Evolutionary conservation across 805 yeast species (phyloP).

Genomic region (Candida odintsovae): DNA sequence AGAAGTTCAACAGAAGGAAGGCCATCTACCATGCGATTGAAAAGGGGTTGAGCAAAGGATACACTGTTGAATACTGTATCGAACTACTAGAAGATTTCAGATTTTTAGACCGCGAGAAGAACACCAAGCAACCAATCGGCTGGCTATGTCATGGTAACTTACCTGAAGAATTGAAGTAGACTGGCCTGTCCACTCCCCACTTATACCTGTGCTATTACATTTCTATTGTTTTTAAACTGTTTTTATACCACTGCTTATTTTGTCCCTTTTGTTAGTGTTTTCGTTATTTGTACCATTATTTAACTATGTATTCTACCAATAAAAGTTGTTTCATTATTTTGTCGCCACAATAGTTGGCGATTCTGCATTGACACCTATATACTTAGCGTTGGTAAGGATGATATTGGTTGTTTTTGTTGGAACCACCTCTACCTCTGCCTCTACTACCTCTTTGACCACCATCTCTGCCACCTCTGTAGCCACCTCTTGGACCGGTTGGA

Average conservation of each 20-base stretch:
- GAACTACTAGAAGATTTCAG: slow-evolving; percentile 42
- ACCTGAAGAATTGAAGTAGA: slow-evolving; percentile 23
- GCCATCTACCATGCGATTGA: slow-evolving; percentile 52
- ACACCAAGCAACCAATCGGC: slow-evolving; percentile 37
- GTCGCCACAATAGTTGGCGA: not conserved
- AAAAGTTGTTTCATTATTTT: not conserved
- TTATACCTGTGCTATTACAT: not conserved
- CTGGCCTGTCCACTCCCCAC: not conserved
- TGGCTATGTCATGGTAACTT: slow-evolving; percentile 38
- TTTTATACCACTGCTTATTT: not conserved
- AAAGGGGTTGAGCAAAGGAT: slow-evolving; percentile 40
- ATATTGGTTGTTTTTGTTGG: slow-evolving; percentile 1
- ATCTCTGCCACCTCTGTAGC: slow-evolving; percentile 24
- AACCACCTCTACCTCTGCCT: slow-evolving; percentile 13
- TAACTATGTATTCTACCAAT: not conserved
- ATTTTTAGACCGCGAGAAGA: slow-evolving; percentile 34
- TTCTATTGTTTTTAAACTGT: not conserved
- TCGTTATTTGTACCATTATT: not conserved
- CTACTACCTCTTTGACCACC: slow-evolving; percentile 13
- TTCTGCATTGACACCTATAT: too few relatives aligned
- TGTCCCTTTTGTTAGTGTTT: not conserved
- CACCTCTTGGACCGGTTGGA: slow-evolving; percentile 50
- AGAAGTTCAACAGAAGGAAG: slow-evolving; percentile 48
- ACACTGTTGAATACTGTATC: slow-evolving; percentile 35
- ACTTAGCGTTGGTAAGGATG: slow-evolving; percentile 4